Conservation (phyloP, 768 basidiomycete species). For the Rhodotorula babjevae region DNA sequence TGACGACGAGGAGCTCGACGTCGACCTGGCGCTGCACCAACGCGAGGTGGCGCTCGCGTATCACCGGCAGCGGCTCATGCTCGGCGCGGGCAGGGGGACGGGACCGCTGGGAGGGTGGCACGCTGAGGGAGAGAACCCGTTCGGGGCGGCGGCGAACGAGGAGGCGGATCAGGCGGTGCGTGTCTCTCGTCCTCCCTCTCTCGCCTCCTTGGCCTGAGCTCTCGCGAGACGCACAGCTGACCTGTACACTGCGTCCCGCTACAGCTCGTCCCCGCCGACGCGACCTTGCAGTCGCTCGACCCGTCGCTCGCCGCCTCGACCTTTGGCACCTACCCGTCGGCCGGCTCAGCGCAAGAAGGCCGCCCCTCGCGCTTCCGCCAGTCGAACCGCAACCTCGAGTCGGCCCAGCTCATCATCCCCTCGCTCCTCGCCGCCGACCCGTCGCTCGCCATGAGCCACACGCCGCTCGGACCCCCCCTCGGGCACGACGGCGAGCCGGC, state of each 20-base stretch:
- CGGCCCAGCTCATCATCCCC: conserved; percentile 36
- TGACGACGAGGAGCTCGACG: conserved; percentile 33
- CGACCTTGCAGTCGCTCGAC: conserved; percentile 10
- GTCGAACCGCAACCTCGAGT: conserved; percentile 33
- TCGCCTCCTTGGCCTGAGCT: no score
- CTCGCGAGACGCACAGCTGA: not conserved
- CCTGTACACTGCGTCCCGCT: no score
- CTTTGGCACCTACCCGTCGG: conserved; percentile 13
- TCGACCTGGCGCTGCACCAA: conserved; percentile 32
- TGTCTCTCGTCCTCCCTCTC: not conserved
- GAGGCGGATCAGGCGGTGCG: conserved; percentile 25
- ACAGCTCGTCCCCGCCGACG: conserved; percentile 31
- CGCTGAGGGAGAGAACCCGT: not conserved
- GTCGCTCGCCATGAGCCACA: conserved; percentile 8
- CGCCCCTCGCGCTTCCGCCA: conserved; percentile 34
- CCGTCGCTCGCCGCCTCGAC: not conserved
- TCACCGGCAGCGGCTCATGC: conserved; percentile 22
- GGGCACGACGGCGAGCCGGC: not conserved
- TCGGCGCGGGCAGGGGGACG: conserved; percentile 34
- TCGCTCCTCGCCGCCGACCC: conserved; percentile 29
- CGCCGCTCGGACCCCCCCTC: conserved; percentile 9
- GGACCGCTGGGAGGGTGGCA: conserved; percentile 33
- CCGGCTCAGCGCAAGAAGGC: conserved; percentile 7
- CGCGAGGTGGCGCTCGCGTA: conserved; percentile 38
- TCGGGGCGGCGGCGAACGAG: not conserved